phyloP scores from a whole-genome alignment of 2,329 filamentous ascomycete species.

The Tolypocladium cylindrosporum region DNA sequence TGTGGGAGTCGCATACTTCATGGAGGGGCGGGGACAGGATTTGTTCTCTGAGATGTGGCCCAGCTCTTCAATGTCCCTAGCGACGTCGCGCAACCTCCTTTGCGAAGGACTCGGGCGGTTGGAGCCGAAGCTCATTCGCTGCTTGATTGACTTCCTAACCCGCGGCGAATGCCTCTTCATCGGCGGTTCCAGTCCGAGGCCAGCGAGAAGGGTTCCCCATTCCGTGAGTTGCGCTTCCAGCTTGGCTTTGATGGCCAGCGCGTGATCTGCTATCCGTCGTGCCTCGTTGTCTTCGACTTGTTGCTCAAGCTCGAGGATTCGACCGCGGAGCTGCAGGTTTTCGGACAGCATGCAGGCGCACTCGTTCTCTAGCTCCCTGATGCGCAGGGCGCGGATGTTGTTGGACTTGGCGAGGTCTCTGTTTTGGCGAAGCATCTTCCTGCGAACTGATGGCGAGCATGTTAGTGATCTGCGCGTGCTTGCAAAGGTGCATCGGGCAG shows the following conservation, averaged over 20 bases:
- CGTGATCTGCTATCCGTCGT: slow-evolving; percentile 52
- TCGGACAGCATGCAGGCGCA: slow-evolving; percentile 66
- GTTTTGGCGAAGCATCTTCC: slow-evolving; percentile 73
- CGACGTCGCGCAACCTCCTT: slow-evolving; percentile 45
- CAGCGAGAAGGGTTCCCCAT: slow-evolving; percentile 56
- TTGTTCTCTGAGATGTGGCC: slow-evolving; percentile 59
- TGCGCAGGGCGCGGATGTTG: slow-evolving; percentile 66
- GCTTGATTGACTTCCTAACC: slow-evolving; percentile 29
- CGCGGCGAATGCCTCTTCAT: slow-evolving; percentile 34
- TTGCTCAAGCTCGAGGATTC: slow-evolving; percentile 59
- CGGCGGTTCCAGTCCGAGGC: slow-evolving; percentile 52
- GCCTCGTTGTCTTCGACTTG: slow-evolving; percentile 53
- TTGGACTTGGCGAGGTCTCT: slow-evolving; percentile 74
- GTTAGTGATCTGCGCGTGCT: slow-evolving; percentile 3
- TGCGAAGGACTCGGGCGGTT: slow-evolving; percentile 39
- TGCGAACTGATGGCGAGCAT: slow-evolving; percentile 47
- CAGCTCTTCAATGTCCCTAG: slow-evolving; percentile 40
- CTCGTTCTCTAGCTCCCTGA: slow-evolving; percentile 68
- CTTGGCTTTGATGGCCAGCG: slow-evolving; percentile 58
- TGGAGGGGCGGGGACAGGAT: slow-evolving; percentile 53
- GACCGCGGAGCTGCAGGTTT: slow-evolving; percentile 62
- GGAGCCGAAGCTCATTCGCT: slow-evolving; percentile 28
- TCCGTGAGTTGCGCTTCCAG: slow-evolving; percentile 65
- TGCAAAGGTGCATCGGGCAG: not conserved
- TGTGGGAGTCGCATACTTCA: slow-evolving; percentile 45